A percentile compares a stretch with the other conserved stretches of the same genome.
Evolutionary conservation across 345 rosid species (phyloP).

Genomic region (Linum trigynum): DNA sequence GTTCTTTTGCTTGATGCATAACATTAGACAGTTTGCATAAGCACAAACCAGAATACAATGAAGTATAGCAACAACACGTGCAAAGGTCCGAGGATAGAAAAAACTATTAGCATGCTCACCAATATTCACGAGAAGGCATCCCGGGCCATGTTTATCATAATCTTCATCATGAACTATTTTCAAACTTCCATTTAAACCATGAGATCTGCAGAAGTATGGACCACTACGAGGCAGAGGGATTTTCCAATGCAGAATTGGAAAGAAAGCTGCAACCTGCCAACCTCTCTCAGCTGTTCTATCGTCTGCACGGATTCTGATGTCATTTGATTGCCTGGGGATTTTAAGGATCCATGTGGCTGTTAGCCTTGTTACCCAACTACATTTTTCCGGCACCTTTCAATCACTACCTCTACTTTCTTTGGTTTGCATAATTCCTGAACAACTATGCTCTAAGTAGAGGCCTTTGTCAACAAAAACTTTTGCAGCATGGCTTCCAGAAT

Average conservation of each 20-base stretch:
- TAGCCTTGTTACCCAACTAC: conserved; percentile 3
- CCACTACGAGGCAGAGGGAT: not conserved
- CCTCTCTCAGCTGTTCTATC: too few relatives aligned
- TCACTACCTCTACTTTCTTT: conserved; percentile 46
- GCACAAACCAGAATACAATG: too few relatives aligned
- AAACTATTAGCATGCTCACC: not conserved
- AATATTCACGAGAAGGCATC: not conserved
- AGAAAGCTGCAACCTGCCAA: too few relatives aligned
- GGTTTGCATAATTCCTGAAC: conserved; percentile 65
- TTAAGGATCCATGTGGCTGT: not conserved
- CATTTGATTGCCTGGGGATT: too few relatives aligned
- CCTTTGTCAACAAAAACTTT: conserved; percentile 51
- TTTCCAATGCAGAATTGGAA: too few relatives aligned
- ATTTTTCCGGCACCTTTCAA: conserved; percentile 59
- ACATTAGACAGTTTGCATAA: too few relatives aligned
- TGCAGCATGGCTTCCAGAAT: conserved; percentile 66
- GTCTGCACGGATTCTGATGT: too few relatives aligned
- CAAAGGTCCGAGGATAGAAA: not conserved
- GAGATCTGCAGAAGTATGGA: not conserved
- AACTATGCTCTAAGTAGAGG: conserved; percentile 56
- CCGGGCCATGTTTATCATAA: not conserved
- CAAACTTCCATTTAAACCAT: not conserved
- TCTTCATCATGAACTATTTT: not conserved
- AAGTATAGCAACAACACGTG: too few relatives aligned
- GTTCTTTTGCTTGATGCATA: too few relatives aligned